Percentiles rank a stretch among this genome's conserved stretches.
Evolutionary conservation across 225 moss, liverwort and hornwort genomes (phyloP).

Genomic region (Sphagnum tenellum): DNA sequence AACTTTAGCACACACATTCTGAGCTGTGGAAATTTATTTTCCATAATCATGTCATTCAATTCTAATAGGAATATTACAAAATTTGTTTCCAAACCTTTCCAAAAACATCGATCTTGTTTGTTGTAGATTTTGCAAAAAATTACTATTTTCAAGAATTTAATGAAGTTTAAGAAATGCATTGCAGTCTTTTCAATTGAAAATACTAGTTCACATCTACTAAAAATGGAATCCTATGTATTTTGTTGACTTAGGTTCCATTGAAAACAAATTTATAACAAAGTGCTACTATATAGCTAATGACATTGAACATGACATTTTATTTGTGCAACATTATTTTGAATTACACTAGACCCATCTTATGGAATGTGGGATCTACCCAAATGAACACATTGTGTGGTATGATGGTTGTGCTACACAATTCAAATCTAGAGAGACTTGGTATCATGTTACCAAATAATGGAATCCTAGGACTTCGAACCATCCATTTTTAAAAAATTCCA

Average conservation of each 20-base stretch:
- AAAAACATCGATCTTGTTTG: not conserved
- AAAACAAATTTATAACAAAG: too few species aligned
- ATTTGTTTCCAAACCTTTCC: too few species aligned
- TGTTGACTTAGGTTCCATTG: too few species aligned
- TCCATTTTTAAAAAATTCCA: too few species aligned
- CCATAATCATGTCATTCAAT: too few species aligned
- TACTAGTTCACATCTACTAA: not conserved
- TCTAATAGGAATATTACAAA: too few species aligned
- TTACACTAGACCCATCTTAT: not conserved
- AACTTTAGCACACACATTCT: not conserved
- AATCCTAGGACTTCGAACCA: too few species aligned
- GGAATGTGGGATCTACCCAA: not conserved
- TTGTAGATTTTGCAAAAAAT: not conserved
- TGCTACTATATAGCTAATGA: not conserved
- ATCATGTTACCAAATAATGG: not conserved
- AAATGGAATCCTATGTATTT: not conserved
- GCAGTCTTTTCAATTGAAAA: not conserved
- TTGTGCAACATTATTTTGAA: not conserved
- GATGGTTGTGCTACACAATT: not conserved
- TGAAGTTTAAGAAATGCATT: not conserved
- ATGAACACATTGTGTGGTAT: constrained; percentile 2
- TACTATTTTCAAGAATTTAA: not conserved
- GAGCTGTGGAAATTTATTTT: too few species aligned
- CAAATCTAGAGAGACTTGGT: not conserved
- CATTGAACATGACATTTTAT: not conserved